A percentile compares a stretch with the other conserved stretches of the same genome.
These are phyloP conservation scores for Aspergillus pseudotamarii DNA, from an alignment of 2,329 filamentous ascomycete species.

Conservation along the genomic window DNA sequence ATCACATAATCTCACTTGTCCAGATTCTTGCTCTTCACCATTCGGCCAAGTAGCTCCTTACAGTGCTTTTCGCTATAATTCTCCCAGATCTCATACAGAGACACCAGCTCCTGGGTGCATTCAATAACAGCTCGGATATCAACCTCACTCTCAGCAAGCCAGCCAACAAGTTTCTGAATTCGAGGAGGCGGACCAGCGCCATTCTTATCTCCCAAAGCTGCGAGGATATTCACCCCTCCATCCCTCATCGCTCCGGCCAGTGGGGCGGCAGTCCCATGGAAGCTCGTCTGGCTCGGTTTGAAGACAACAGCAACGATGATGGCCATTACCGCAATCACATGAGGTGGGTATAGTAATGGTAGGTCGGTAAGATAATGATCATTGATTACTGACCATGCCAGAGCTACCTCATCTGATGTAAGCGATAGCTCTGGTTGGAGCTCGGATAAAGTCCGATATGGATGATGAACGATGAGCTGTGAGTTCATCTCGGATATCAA, in stretches of 20 bases:
- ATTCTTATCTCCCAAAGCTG: slow-evolving; percentile 36
- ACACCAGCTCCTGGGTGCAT: slow-evolving; percentile 88
- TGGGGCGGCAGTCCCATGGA: slow-evolving; percentile 36
- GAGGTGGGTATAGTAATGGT: slow-evolving; percentile 82
- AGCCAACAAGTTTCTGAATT: slow-evolving; percentile 71
- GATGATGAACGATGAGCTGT: slow-evolving; percentile 86
- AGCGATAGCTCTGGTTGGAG: slow-evolving; percentile 71
- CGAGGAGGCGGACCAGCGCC: slow-evolving; percentile 34
- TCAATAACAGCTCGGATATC: slow-evolving; percentile 85
- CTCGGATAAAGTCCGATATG: slow-evolving; percentile 77
- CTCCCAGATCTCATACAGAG: slow-evolving; percentile 79
- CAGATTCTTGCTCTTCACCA: slow-evolving; percentile 62
- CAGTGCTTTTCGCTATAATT: slow-evolving; percentile 66
- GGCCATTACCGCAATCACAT: slow-evolving; percentile 83
- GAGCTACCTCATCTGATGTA: slow-evolving; percentile 73
- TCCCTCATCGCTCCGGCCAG: slow-evolving; percentile 41
- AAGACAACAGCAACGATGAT: slow-evolving; percentile 84
- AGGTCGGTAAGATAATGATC: slow-evolving; percentile 92
- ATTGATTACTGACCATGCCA: slow-evolving; percentile 84
- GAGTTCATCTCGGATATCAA: slow-evolving; percentile 90
- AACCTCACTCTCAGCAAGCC: slow-evolving; percentile 83
- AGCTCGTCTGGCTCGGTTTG: slow-evolving; percentile 60
- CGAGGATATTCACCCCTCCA: slow-evolving; percentile 37
- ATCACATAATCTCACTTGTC: slow-evolving; percentile 51
- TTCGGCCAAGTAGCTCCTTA: slow-evolving; percentile 64